Percentiles rank a stretch among this genome's conserved stretches.
Evolutionary conservation across 306 rosid genomes (phyloP).

Genomic region (Astragalus glycyphyllos): DNA sequence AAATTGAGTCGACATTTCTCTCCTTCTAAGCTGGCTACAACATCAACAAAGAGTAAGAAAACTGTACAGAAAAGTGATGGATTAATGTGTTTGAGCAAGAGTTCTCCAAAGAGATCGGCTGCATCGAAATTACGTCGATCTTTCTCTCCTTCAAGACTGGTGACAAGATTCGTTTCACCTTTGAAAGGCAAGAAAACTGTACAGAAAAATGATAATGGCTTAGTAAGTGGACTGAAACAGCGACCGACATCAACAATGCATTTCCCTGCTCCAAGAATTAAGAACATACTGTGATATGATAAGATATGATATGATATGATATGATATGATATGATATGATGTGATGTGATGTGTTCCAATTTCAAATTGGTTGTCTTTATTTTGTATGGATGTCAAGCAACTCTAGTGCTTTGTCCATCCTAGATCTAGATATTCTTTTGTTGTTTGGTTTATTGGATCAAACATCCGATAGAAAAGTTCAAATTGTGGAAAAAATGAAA

Average conservation of each 20-base stretch:
- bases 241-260: slow-evolving; percentile 59
- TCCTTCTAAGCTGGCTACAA: slow-evolving; percentile 78
- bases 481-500: no score
- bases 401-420: not conserved
- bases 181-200: slow-evolving; percentile 64
- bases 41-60: slow-evolving; percentile 75
- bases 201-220: slow-evolving; percentile 56
- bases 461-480: not conserved
- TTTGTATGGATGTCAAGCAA: slow-evolving; percentile 2
- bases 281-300: slow-evolving; percentile 17
- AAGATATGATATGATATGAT: slow-evolving; percentile 14
- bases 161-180: slow-evolving; percentile 77
- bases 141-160: slow-evolving; percentile 89
- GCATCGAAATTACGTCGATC: slow-evolving; percentile 73
- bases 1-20: slow-evolving; percentile 57
- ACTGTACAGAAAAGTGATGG: slow-evolving; percentile 48
- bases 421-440: not conserved
- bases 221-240: slow-evolving; percentile 65
- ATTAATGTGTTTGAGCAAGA: slow-evolving; percentile 41
- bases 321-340: slow-evolving; percentile 13
- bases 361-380: not conserved
- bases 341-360: no score
- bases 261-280: slow-evolving; percentile 57
- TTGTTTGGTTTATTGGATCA: not conserved
- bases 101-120: slow-evolving; percentile 70